A percentile compares a stretch with the other conserved stretches of the same genome.
These are phyloP conservation scores for Tricholoma bakamatsutake DNA, from an alignment of 768 basidiomycete species.

Conservation along the genomic window DNA sequence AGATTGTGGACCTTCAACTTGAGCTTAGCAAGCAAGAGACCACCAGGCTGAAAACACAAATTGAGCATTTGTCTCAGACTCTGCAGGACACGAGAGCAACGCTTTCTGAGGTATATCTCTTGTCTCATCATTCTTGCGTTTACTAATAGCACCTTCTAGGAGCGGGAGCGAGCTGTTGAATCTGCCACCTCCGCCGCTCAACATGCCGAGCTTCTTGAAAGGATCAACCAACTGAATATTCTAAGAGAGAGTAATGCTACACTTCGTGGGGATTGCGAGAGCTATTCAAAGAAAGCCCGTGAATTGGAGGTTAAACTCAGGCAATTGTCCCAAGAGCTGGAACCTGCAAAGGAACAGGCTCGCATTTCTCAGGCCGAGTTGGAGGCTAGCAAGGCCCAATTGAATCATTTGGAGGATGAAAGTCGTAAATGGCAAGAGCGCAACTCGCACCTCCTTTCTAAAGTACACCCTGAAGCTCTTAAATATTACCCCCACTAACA, in stretches of 20 bases:
- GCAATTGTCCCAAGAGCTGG: slow-evolving; percentile 52
- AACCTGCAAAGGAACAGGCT: slow-evolving; percentile 70
- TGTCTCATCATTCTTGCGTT: neutral
- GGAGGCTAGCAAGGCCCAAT: slow-evolving; percentile 60
- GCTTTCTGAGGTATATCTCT: slow-evolving; percentile 55
- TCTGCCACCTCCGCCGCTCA: slow-evolving; percentile 68
- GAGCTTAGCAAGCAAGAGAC: slow-evolving; percentile 77
- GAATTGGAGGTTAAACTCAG: slow-evolving; percentile 64
- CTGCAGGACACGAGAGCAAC: slow-evolving; percentile 66
- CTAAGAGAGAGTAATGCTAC: slow-evolving; percentile 86
- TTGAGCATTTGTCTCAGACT: slow-evolving; percentile 64
- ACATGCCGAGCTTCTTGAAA: slow-evolving; percentile 78
- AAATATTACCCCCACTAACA: neutral
- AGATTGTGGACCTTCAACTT: slow-evolving; percentile 83
- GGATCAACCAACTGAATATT: slow-evolving; percentile 83
- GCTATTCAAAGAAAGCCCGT: slow-evolving; percentile 58
- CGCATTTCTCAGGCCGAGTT: slow-evolving; percentile 66
- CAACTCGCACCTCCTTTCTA: slow-evolving; percentile 72
- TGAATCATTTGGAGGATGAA: slow-evolving; percentile 69
- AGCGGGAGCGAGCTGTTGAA: slow-evolving; percentile 74
- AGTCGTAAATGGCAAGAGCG: slow-evolving; percentile 81
- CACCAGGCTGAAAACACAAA: slow-evolving; percentile 63
- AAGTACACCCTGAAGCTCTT: slow-evolving; percentile 37
- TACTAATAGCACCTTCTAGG: slow-evolving; percentile 34
- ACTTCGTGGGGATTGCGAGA: slow-evolving; percentile 70